Evolutionary conservation across 106 monocot species (phyloP), one percentile per base, ranked within the genome.

Genomic region (Platanthera zijinensis): DNA sequence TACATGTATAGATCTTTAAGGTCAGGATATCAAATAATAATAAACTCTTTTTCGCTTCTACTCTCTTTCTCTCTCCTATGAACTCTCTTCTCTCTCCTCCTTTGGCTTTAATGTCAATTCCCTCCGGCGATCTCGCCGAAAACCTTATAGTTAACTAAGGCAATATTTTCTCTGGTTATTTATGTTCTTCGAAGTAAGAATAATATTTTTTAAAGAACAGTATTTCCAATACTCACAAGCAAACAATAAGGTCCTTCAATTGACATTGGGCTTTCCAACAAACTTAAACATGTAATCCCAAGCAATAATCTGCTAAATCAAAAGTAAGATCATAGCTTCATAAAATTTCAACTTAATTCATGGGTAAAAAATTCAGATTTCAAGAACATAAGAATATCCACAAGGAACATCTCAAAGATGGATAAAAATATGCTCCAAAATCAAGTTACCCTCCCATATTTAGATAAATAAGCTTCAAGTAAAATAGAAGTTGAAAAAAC

Each of bases 361-460:
- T 48, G 48, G 48, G 2, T 14, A 70, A 70, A 70, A 70, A 8
- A 70, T 15, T 18, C 72, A 72, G 9, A 72, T 50, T 51, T 51
- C 50, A 50, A 5, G 15, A 7, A 50, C 51, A 51, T 51, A 19
- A 21, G 21, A 72, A 10, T 51, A 22, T 51, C 8, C 9, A 10
- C 3, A 72, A 51, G 8, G 72, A 72, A 22, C n/a, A 72, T n/a
- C 45, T 15, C 70, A 70, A 69, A 45, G 32, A 10, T n/a, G 8
- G 17, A 70, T 7, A 48, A 70, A 14, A 70, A 48, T 70, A 48
- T 70, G 70, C 47, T 70, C 17, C 48, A 48, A 70, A 70, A 70
- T 17, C 8, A 70, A 70, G 17, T 48, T 70, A 48, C 25, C 18
- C 32, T 0, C 32, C 32, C 32, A 67, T 39, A 47, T 48, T 47